Conservation (phyloP, 306 rosid species). For the Vachellia collinsii region DNA sequence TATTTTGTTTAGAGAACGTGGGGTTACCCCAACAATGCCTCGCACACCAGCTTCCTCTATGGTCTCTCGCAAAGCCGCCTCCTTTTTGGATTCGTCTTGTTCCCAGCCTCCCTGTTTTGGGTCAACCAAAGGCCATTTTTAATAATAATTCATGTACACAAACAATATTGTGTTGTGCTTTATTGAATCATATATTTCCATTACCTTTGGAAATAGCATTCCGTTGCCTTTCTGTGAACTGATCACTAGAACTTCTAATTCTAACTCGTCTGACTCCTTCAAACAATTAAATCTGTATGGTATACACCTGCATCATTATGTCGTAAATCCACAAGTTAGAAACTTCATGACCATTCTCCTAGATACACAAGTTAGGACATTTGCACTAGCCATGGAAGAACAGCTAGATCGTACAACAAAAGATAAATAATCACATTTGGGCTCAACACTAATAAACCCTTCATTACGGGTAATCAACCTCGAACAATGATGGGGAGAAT, state of each 20-base stretch:
- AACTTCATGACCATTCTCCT: neutral
- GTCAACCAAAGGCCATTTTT: conserved; percentile 18
- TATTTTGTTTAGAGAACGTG: neutral
- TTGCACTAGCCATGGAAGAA: too few species aligned
- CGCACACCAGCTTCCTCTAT: conserved; percentile 91
- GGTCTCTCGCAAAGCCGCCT: conserved; percentile 87
- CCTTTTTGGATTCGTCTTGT: conserved; percentile 76
- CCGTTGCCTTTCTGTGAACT: conserved; percentile 91
- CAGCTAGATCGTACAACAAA: too few species aligned
- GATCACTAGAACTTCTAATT: conserved; percentile 81
- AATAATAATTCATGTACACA: conserved; percentile 11
- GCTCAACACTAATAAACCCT: neutral
- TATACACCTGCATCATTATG: conserved; percentile 70
- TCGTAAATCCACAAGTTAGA: neutral
- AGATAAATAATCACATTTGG: too few species aligned
- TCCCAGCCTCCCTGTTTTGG: conserved; percentile 92
- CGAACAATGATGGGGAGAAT: too few species aligned
- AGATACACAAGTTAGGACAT: too few species aligned
- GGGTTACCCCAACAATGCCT: conserved; percentile 75
- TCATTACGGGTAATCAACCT: neutral
- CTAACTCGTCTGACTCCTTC: conserved; percentile 44
- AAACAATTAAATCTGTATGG: conserved; percentile 70
- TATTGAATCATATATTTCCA: conserved; percentile 10
- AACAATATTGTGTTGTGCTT: neutral
- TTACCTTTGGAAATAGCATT: conserved; percentile 91